Percentiles rank a stretch among this genome's conserved stretches.
Conservation (phyloP, 257 asterid genomes). For the Penstemon barbatus region DNA sequence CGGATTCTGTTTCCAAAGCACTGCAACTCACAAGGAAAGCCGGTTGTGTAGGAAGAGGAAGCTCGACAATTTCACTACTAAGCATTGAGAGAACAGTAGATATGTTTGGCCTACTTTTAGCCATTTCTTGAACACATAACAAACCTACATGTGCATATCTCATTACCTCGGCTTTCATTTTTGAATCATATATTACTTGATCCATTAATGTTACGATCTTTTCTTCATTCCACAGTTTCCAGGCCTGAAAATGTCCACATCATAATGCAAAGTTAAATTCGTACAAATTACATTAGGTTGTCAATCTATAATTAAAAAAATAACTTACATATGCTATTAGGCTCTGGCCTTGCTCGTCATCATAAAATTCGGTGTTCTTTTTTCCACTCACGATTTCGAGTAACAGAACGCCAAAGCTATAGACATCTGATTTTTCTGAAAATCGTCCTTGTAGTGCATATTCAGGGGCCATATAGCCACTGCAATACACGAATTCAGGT, state of each 20-base stretch:
- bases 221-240: constrained; percentile 73
- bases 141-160: constrained; percentile 71
- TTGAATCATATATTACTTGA: constrained; percentile 37
- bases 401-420: constrained; percentile 79
- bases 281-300: too few species aligned
- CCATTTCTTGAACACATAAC: constrained; percentile 78
- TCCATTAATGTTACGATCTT: constrained; percentile 57
- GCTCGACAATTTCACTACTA: constrained; percentile 47
- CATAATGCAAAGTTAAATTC: not conserved
- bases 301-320: not conserved
- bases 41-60: constrained; percentile 71
- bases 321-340: constrained; percentile 34
- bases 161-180: constrained; percentile 41
- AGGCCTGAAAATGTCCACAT: constrained; percentile 44
- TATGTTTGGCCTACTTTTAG: constrained; percentile 66
- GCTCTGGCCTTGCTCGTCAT: constrained; percentile 18
- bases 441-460: constrained; percentile 92
- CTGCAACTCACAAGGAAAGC: constrained; percentile 31
- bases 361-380: constrained; percentile 49
- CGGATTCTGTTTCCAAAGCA: not conserved
- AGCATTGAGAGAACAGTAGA: constrained; percentile 66
- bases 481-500: constrained; percentile 25
- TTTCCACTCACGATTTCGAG: constrained; percentile 76
- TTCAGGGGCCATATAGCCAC: constrained; percentile 97
- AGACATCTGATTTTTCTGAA: constrained; percentile 85